These are phyloP conservation scores for Aurantiochytrium sp. DNA, from an alignment of 108 stramenopile species.

Conservation along the genomic window DNA sequence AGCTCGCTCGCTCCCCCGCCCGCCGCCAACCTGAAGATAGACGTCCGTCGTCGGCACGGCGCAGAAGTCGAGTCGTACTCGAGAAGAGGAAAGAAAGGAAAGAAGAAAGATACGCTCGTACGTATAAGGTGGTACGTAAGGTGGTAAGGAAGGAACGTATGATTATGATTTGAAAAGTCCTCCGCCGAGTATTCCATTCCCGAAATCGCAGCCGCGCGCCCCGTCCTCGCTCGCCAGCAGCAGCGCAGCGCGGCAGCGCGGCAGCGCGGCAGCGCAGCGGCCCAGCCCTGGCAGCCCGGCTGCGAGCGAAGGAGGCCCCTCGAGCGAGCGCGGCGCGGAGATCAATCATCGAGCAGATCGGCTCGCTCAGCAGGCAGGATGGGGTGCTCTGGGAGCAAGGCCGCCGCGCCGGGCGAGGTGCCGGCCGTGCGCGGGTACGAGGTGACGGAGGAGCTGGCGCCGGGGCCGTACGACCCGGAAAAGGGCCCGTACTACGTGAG, in stretches of 20 bases:
- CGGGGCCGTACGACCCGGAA: background rate
- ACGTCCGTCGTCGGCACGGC: background rate
- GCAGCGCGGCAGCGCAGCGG: no score
- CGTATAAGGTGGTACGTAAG: background rate
- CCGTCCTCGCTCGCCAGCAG: no score
- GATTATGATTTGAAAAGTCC: background rate
- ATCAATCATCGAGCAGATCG: background rate
- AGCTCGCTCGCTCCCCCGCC: no score
- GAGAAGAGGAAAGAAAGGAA: background rate
- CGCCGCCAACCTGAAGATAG: no score
- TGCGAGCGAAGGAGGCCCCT: background rate
- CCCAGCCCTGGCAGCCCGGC: no score
- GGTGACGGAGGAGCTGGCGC: background rate
- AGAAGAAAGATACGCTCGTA: background rate
- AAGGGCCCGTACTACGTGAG: background rate
- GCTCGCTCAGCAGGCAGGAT: background rate
- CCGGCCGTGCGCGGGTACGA: background rate
- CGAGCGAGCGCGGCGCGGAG: background rate
- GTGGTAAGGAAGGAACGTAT: background rate
- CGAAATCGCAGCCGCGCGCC: no score
- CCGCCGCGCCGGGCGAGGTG: background rate
- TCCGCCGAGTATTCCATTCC: background rate
- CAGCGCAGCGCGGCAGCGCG: no score
- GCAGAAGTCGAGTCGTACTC: background rate
- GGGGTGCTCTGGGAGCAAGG: background rate